A percentile compares a stretch with the other conserved stretches of the same genome.
Conservation (phyloP, 805 yeast species). For the Myxozyma geophila region DNA sequence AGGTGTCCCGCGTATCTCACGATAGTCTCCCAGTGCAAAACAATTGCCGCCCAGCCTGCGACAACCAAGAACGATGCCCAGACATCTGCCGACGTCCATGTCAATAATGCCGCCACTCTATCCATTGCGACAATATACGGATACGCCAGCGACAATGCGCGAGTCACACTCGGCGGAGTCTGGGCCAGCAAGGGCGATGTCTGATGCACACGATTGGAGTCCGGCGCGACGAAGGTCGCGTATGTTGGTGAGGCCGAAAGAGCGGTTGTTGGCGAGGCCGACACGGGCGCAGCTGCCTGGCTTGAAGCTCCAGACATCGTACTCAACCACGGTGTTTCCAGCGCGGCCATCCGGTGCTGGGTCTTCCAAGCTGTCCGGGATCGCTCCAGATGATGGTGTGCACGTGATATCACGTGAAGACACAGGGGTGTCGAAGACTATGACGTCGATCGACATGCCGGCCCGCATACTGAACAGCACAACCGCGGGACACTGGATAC, state of each 20-base stretch:
- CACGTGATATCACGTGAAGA: conserved; percentile 2
- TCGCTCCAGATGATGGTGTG: background rate
- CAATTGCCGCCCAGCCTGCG: conserved; percentile 58
- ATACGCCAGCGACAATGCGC: conserved; percentile 78
- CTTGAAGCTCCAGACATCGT: conserved; percentile 23
- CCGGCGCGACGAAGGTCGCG: conserved; percentile 47
- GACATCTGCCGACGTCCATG: conserved; percentile 89
- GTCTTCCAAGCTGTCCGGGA: background rate
- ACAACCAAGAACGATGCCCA: conserved; percentile 74
- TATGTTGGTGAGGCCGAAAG: conserved; percentile 40
- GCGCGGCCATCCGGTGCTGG: conserved; percentile 36
- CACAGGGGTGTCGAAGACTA: background rate
- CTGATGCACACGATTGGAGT: conserved; percentile 49
- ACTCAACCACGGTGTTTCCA: conserved; percentile 37
- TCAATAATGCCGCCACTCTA: conserved; percentile 67
- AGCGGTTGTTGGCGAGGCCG: conserved; percentile 15
- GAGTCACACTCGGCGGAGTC: conserved; percentile 90
- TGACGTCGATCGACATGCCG: background rate
- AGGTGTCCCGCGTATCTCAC: conserved; percentile 75
- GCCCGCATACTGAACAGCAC: too few relatives aligned
- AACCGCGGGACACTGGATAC: background rate
- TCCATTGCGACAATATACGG: conserved; percentile 81
- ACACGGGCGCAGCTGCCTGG: conserved; percentile 26
- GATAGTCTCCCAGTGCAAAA: conserved; percentile 78
- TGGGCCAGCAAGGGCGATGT: conserved; percentile 83